phyloP scores from a whole-genome alignment of 2,329 filamentous ascomycete genomes.

The Botrytis squamosa region DNA sequence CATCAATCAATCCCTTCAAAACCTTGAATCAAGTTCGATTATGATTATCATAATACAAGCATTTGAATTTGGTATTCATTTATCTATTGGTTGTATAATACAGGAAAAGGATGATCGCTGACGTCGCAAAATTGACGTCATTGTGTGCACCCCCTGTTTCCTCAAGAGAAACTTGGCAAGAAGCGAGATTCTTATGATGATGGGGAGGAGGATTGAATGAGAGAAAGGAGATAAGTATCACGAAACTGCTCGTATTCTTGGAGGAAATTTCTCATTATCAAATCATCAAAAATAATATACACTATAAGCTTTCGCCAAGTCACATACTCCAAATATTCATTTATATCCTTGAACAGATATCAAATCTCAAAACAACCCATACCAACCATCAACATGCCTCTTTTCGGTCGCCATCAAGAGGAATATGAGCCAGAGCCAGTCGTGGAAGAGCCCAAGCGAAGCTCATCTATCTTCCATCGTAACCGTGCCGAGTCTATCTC shows the following conservation, averaged over 20 bases:
- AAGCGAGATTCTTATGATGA: not conserved
- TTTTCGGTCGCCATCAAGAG: constrained; percentile 18
- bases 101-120: not conserved
- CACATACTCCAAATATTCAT: not conserved
- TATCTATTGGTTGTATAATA: not conserved
- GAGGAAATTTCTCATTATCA: not conserved
- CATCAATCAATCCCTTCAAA: not conserved
- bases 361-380: not conserved
- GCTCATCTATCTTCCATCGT: constrained; percentile 18
- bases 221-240: constrained; percentile 3
- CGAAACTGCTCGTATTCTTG: not conserved
- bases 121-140: constrained; percentile 11
- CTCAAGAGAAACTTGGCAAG: constrained; percentile 1
- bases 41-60: not conserved
- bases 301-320: not conserved
- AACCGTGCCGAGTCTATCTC: constrained; percentile 12
- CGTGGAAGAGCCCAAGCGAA: constrained; percentile 16
- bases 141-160: not conserved
- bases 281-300: not conserved
- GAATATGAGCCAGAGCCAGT: constrained; percentile 7
- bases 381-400: constrained; percentile 13
- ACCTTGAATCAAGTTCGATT: not conserved
- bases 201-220: not conserved
- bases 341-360: not conserved
- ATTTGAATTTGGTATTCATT: not conserved